phyloP scores from a whole-genome alignment of 2,329 filamentous ascomycete genomes.

The Trichoderma harzianum region DNA sequence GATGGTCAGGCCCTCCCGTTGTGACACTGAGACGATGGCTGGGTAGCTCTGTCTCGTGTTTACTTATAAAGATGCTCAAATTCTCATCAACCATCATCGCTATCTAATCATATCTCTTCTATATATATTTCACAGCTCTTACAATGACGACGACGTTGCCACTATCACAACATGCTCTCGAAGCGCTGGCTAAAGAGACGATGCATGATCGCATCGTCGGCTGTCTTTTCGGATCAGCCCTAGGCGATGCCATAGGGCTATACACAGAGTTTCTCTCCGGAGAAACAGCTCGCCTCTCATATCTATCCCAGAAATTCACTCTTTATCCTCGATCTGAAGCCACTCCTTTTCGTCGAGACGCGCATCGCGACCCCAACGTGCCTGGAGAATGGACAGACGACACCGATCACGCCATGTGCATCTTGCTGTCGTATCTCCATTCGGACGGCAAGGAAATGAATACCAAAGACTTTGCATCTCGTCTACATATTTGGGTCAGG shows the following conservation, averaged over 20 bases:
- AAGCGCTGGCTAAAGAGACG: constrained; percentile 22
- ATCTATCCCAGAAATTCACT: constrained; percentile 39
- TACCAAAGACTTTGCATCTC: constrained; percentile 41
- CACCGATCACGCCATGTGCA: constrained; percentile 51
- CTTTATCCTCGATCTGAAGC: constrained; percentile 34
- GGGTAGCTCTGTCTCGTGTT: neutral
- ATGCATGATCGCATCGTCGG: constrained; percentile 41
- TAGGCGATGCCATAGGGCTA: constrained; percentile 52
- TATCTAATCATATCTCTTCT: neutral
- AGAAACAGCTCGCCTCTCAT: constrained; percentile 32
- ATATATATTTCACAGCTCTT: too few species aligned
- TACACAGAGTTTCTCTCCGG: constrained; percentile 52
- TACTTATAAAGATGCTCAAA: neutral
- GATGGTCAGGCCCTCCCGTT: neutral
- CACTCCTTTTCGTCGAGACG: constrained; percentile 43
- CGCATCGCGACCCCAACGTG: constrained; percentile 42
- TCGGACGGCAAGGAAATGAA: constrained; percentile 36
- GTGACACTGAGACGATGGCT: neutral
- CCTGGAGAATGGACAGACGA: constrained; percentile 52
- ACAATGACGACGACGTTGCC: neutral
- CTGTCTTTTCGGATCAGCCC: constrained; percentile 47
- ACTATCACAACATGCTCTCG: constrained; percentile 21
- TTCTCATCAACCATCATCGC: neutral
- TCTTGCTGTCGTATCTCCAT: constrained; percentile 47
- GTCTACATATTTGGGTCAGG: constrained; percentile 45